Evolutionary conservation across 208 protist species (phyloP).

Genomic region (Leishmania major): DNA sequence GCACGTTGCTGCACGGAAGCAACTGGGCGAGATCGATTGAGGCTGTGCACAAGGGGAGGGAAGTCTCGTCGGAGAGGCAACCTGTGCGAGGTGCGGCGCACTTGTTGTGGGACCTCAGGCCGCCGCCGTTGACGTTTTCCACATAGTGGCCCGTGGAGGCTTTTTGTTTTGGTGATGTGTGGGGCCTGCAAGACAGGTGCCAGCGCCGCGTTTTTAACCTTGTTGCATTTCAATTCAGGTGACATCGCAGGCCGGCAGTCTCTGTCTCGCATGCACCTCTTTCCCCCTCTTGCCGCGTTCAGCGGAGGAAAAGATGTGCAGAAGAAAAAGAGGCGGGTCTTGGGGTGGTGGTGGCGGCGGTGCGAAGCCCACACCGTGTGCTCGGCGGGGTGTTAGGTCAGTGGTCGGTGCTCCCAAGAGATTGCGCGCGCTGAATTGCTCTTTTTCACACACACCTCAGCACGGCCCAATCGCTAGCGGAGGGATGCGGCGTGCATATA

Average conservation of each 20-base stretch:
- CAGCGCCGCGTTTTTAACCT: background rate
- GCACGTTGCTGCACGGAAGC: slow-evolving; percentile 67
- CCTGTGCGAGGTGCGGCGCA: background rate
- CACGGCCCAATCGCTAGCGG: background rate
- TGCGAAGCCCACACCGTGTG: background rate
- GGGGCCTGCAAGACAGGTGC: background rate
- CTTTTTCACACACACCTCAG: background rate
- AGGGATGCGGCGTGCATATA: background rate
- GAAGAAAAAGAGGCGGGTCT: background rate
- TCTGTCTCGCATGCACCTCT: too few relatives aligned
- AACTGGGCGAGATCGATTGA: slow-evolving; percentile 65
- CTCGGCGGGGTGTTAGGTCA: background rate
- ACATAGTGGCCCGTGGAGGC: background rate
- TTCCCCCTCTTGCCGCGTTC: background rate
- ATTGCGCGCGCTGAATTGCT: background rate
- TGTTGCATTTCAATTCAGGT: background rate
- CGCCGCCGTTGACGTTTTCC: background rate
- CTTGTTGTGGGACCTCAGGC: background rate
- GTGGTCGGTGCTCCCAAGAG: background rate
- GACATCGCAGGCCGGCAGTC: too few relatives aligned
- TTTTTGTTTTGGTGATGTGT: background rate
- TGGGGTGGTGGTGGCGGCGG: background rate
- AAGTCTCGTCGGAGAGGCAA: background rate
- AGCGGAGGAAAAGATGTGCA: background rate
- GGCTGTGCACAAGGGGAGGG: too few relatives aligned